phyloP scores from a whole-genome alignment of 768 basidiomycete genomes.

The Termitomyces sp. region DNA sequence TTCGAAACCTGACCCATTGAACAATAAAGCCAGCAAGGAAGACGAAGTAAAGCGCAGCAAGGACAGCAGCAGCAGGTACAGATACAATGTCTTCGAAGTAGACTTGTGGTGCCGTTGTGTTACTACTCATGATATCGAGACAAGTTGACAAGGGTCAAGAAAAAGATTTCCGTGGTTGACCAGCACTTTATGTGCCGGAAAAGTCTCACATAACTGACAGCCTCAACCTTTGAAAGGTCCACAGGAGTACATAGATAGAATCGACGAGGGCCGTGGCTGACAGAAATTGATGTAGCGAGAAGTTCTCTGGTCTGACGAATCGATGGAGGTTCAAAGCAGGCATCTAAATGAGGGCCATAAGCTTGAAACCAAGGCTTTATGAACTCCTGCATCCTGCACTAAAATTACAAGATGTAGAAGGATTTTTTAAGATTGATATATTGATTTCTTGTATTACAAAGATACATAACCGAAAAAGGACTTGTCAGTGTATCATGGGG shows the following conservation, averaged over 20 bases:
- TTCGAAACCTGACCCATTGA: neutral
- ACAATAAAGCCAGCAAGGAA: neutral
- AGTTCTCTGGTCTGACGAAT: no score
- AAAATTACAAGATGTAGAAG: no score
- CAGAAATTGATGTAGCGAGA: neutral
- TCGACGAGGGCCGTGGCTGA: neutral
- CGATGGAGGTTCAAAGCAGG: no score
- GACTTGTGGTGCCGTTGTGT: neutral
- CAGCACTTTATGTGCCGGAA: neutral
- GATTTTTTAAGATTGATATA: no score
- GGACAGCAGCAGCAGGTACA: slow-evolving; percentile 3
- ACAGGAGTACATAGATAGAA: neutral
- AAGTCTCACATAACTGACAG: slow-evolving; percentile 2
- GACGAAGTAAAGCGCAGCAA: slow-evolving; percentile 2
- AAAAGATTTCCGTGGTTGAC: neutral
- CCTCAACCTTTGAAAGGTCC: neutral
- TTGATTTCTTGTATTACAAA: neutral
- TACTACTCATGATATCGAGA: neutral
- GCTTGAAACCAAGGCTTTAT: neutral
- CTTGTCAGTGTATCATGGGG: neutral
- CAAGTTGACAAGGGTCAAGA: neutral
- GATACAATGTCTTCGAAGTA: neutral
- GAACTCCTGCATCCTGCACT: neutral
- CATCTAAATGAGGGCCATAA: no score
- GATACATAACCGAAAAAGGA: neutral